Conservation (phyloP, 1,284 basidiomycete genomes). For the Ganoderma meredithae region DNA sequence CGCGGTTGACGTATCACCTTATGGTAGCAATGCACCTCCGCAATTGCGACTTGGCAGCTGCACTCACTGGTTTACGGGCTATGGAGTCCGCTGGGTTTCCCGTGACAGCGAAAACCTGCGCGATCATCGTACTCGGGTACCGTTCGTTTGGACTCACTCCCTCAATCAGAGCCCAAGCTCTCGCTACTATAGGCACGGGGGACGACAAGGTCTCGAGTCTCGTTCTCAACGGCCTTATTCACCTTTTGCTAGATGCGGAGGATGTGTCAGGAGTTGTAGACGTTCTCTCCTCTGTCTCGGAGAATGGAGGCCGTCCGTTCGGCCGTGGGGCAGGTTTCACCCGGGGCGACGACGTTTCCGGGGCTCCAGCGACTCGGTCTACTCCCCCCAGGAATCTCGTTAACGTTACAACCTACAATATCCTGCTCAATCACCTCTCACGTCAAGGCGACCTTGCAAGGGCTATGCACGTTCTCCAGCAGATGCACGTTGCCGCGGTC, state of each 20-base stretch:
- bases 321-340: slow-evolving; percentile 44
- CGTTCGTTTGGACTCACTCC: slow-evolving; percentile 65
- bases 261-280: slow-evolving; percentile 55
- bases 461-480: slow-evolving; percentile 54
- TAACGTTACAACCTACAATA: slow-evolving; percentile 67
- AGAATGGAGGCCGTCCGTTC: slow-evolving; percentile 28
- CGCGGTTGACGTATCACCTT: slow-evolving; percentile 69
- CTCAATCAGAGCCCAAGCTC: slow-evolving; percentile 58
- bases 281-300: slow-evolving; percentile 58
- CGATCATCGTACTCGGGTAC: slow-evolving; percentile 64
- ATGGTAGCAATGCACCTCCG: slow-evolving; percentile 70
- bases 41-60: slow-evolving; percentile 67
- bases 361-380: slow-evolving; percentile 27
- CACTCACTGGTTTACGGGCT: slow-evolving; percentile 54
- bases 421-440: slow-evolving; percentile 68
- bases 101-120: slow-evolving; percentile 64
- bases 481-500: slow-evolving; percentile 53
- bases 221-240: slow-evolving; percentile 70
- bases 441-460: slow-evolving; percentile 52
- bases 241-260: slow-evolving; percentile 61
- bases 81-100: slow-evolving; percentile 67
- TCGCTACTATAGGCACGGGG: slow-evolving; percentile 53
- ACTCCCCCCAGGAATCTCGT: slow-evolving; percentile 11
- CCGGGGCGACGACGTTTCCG: slow-evolving; percentile 39
- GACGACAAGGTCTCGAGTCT: slow-evolving; percentile 50